phyloP scores from a whole-genome alignment of 2,329 filamentous ascomycete genomes.

The Mycocentrospora acerina region DNA sequence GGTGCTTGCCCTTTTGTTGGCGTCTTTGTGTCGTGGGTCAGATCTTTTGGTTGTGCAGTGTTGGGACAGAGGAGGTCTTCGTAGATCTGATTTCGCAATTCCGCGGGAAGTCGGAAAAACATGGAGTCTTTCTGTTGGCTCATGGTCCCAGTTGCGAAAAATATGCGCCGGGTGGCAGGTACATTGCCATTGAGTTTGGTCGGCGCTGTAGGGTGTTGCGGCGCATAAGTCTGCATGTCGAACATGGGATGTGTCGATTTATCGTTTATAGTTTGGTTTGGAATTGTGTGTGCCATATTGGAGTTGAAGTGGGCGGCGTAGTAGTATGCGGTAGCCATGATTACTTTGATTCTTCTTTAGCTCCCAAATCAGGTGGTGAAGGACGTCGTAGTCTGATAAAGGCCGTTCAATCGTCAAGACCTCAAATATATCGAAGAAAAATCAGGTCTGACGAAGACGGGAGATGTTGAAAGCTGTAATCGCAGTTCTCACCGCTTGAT shows the following conservation, averaged over 20 bases:
- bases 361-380: too few relatives aligned
- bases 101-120: slow-evolving; percentile 56
- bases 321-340: slow-evolving; percentile 21
- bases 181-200: slow-evolving; percentile 4
- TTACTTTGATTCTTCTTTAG: background rate
- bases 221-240: slow-evolving; percentile 7
- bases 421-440: slow-evolving; percentile 5
- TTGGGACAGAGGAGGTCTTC: slow-evolving; percentile 37
- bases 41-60: slow-evolving; percentile 9
- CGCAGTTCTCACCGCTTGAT: slow-evolving; percentile 6
- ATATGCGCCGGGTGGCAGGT: slow-evolving; percentile 3
- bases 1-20: slow-evolving; percentile 7
- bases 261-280: slow-evolving; percentile 4
- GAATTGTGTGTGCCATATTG: slow-evolving; percentile 7
- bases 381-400: too few relatives aligned
- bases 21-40: slow-evolving; percentile 6
- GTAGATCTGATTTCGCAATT: slow-evolving; percentile 63
- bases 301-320: slow-evolving; percentile 21
- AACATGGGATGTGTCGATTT: slow-evolving; percentile 10
- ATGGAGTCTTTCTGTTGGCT: slow-evolving; percentile 15
- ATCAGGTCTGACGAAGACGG: slow-evolving; percentile 8
- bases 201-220: slow-evolving; percentile 6
- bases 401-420: too few relatives aligned
- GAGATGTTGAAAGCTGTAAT: slow-evolving; percentile 5
- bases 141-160: slow-evolving; percentile 2